Percentiles rank a stretch among this genome's conserved stretches.
Conservation (phyloP, 2,329 filamentous ascomycete species). For the Neocucurbitaria cava region DNA sequence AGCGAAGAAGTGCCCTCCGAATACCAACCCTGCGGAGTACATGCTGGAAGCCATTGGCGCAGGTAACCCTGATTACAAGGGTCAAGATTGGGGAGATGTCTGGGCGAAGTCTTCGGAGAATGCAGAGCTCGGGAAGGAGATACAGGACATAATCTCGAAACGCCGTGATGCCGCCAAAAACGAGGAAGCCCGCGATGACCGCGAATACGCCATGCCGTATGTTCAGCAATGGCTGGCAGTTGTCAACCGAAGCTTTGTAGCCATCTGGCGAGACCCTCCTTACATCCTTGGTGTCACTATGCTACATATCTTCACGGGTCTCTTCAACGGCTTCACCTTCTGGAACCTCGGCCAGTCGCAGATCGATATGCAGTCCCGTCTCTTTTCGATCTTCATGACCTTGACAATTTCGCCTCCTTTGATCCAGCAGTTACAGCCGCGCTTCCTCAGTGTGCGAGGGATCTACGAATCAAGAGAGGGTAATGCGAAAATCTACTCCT, state of each 20-base stretch:
- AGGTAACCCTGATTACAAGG: slow-evolving; percentile 52
- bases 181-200: slow-evolving; percentile 49
- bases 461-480: slow-evolving; percentile 76
- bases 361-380: slow-evolving; percentile 61
- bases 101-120: slow-evolving; percentile 53
- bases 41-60: slow-evolving; percentile 58
- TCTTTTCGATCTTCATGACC: slow-evolving; percentile 80
- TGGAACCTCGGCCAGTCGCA: slow-evolving; percentile 54
- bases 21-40: slow-evolving; percentile 63
- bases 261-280: slow-evolving; percentile 71
- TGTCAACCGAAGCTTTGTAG: slow-evolving; percentile 59
- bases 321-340: slow-evolving; percentile 60
- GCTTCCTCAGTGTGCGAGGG: slow-evolving; percentile 69
- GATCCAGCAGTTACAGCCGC: slow-evolving; percentile 79
- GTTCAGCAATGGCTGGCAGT: slow-evolving; percentile 52
- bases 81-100: slow-evolving; percentile 55
- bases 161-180: slow-evolving; percentile 42
- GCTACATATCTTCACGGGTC: slow-evolving; percentile 59
- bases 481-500: slow-evolving; percentile 81
- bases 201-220: slow-evolving; percentile 55
- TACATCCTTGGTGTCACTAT: slow-evolving; percentile 63
- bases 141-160: slow-evolving; percentile 49
- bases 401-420: slow-evolving; percentile 76
- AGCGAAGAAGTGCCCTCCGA: slow-evolving; percentile 58
- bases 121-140: slow-evolving; percentile 47